phyloP scores from a whole-genome alignment of 2,329 filamentous ascomycete species.

The Atkinsonella hypoxylon region DNA sequence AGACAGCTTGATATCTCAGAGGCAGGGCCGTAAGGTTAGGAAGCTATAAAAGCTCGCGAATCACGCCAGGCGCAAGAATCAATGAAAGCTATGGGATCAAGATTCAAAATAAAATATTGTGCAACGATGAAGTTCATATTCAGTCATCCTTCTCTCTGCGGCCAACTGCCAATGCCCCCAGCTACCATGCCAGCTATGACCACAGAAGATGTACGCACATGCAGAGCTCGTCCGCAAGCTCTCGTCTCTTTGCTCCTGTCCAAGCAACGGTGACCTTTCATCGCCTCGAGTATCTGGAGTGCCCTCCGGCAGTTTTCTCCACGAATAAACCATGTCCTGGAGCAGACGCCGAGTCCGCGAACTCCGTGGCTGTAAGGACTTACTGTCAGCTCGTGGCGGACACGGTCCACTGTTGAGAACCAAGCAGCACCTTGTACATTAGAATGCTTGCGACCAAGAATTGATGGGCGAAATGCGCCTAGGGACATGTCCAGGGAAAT shows the following conservation, averaged over 20 bases:
- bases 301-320: not conserved
- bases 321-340: not conserved
- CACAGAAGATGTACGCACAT: not conserved
- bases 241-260: not conserved
- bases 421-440: not conserved
- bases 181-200: slow-evolving; percentile 2
- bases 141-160: not conserved
- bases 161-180: not conserved
- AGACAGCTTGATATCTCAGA: too few species aligned
- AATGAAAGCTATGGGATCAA: too few species aligned
- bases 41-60: too few species aligned
- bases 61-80: too few species aligned
- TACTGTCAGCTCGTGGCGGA: not conserved
- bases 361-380: not conserved
- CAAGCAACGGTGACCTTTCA: not conserved
- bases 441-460: not conserved
- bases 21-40: too few species aligned
- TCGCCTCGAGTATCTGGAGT: not conserved
- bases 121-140: too few species aligned
- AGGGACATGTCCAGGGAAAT: slow-evolving; percentile 49
- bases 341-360: not conserved
- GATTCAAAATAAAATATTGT: too few species aligned
- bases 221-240: not conserved
- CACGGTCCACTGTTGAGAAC: not conserved
- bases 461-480: not conserved